A percentile compares a stretch with the other conserved stretches of the same genome.
Evolutionary conservation across 2,329 filamentous ascomycete species (phyloP).

Genomic region (Xylariaceae sp.): DNA sequence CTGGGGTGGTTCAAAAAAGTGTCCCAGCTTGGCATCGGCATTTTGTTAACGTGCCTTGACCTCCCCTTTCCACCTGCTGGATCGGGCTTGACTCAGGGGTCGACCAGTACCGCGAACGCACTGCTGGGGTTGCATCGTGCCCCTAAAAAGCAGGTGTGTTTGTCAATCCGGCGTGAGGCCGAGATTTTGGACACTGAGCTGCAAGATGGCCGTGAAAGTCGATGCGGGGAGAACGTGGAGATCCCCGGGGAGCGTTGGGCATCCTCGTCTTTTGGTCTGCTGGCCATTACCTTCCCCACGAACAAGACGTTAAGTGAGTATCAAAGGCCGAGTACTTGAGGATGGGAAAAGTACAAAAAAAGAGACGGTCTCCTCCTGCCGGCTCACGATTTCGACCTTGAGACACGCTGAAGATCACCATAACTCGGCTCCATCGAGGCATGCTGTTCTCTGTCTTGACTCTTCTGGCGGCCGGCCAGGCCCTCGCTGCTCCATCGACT

Average conservation of each 20-base stretch:
- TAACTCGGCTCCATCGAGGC: not conserved
- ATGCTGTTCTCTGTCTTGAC: slow-evolving; percentile 29
- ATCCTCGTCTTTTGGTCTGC: not conserved
- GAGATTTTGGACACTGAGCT: not conserved
- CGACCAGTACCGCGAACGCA: slow-evolving; percentile 3
- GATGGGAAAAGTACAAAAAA: slow-evolving; percentile 11
- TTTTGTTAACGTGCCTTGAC: not conserved
- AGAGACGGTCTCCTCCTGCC: not conserved
- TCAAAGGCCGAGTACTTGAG: no score
- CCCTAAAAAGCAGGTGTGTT: slow-evolving; percentile 15
- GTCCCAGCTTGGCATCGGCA: not conserved
- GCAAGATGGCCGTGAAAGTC: not conserved
- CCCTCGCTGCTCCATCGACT: slow-evolving; percentile 18
- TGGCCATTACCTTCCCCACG: not conserved
- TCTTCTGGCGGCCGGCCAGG: slow-evolving; percentile 27
- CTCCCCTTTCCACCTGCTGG: slow-evolving; percentile 12
- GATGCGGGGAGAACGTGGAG: not conserved
- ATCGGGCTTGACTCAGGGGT: slow-evolving; percentile 6
- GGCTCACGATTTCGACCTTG: not conserved
- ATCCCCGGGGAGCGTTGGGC: no score
- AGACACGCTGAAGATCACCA: no score
- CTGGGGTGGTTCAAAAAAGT: slow-evolving; percentile 2
- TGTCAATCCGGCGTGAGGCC: slow-evolving; percentile 17
- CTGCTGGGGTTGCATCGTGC: not conserved
- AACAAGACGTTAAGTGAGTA: no score